Conservation (phyloP, 768 basidiomycete species). For the Tulasnella sp. region DNA sequence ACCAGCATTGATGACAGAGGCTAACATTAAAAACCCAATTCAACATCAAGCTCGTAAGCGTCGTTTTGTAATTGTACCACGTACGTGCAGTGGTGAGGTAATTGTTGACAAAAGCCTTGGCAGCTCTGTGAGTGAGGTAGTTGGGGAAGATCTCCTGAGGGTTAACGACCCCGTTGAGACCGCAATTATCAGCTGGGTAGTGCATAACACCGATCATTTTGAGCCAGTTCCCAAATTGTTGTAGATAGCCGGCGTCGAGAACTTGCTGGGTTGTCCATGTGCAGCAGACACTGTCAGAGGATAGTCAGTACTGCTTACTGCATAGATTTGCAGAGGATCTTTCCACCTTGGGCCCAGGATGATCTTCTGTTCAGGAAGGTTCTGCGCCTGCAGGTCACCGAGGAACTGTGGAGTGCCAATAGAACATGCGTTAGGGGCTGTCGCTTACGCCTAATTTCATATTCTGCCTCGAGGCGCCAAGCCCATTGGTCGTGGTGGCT, state of each 20-base stretch:
- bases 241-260: constrained; percentile 31
- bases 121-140: constrained; percentile 55
- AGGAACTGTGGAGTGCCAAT: background rate
- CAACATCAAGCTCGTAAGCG: background rate
- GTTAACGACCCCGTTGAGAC: constrained; percentile 28
- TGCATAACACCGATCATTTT: constrained; percentile 14
- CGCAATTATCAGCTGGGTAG: constrained; percentile 34
- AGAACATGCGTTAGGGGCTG: background rate
- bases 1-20: constrained; percentile 32
- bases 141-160: constrained; percentile 38
- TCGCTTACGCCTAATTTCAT: background rate
- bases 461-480: background rate
- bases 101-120: constrained; percentile 40
- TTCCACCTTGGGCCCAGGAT: constrained; percentile 14
- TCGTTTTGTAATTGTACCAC: background rate
- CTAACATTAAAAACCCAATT: constrained; percentile 20
- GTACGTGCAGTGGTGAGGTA: constrained; percentile 41
- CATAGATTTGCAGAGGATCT: background rate
- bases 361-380: constrained; percentile 8
- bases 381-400: background rate
- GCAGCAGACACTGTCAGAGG: constrained; percentile 56
- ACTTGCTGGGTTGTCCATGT: constrained; percentile 46
- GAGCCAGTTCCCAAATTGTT: constrained; percentile 25
- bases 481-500: background rate
- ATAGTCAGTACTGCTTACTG: constrained; percentile 36